phyloP scores from a whole-genome alignment of 2,329 filamentous ascomycete species.

The Colletotrichum caudatum region DNA sequence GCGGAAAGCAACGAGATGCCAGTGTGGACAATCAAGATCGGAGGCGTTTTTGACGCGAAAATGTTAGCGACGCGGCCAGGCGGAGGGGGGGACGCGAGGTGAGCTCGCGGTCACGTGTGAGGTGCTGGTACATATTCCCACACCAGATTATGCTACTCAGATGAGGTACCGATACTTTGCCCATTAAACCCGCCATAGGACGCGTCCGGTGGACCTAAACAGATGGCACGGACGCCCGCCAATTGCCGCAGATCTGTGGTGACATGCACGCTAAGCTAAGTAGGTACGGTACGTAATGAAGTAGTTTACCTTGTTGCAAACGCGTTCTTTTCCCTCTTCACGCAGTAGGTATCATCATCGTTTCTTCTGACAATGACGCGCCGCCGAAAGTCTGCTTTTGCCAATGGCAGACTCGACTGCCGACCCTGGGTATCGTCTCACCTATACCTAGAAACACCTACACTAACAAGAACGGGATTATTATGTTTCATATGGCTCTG shows the following conservation, averaged over 20 bases:
- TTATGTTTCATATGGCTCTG: not conserved
- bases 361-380: not conserved
- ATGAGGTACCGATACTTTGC: conserved; percentile 8
- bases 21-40: not conserved
- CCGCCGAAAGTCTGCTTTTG: not conserved
- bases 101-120: conserved; percentile 28
- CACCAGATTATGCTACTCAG: fast-evolving
- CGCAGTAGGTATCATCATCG: not conserved
- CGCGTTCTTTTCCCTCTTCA: not conserved
- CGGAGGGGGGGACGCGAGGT: conserved; percentile 14
- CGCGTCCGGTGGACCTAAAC: conserved; percentile 20
- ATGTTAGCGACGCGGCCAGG: conserved; percentile 26
- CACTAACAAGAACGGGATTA: not conserved
- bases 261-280: not conserved
- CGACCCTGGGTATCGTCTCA: not conserved
- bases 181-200: conserved; percentile 5
- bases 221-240: not conserved
- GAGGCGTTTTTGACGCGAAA: conserved; percentile 35
- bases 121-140: not conserved
- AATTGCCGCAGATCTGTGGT: not conserved
- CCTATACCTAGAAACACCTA: not conserved
- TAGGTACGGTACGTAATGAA: not conserved
- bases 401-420: not conserved
- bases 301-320: not conserved
- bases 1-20: not conserved